Percentiles rank a stretch among this genome's conserved stretches.
These are phyloP conservation scores for Moesziomyces antarcticus DNA, from an alignment of 1,284 basidiomycete genomes.

Conservation along the genomic window DNA sequence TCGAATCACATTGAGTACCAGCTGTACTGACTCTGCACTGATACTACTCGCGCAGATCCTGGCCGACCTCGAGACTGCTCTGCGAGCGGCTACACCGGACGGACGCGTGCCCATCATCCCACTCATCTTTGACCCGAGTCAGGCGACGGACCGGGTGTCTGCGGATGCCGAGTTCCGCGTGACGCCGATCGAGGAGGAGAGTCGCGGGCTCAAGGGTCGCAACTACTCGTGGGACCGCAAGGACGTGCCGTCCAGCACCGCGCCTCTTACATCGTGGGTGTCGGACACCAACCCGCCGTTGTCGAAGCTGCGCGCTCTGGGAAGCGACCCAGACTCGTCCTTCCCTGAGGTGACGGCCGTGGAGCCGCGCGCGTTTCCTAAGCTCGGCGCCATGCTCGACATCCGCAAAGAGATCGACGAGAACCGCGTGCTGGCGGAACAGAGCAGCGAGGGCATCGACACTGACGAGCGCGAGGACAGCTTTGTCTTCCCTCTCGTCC, in stretches of 20 bases:
- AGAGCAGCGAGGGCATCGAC: background rate
- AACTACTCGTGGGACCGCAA: constrained; percentile 59
- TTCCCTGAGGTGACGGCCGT: constrained; percentile 47
- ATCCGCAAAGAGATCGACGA: constrained; percentile 27
- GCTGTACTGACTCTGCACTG: no score
- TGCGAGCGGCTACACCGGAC: constrained; percentile 9
- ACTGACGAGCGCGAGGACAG: constrained; percentile 26
- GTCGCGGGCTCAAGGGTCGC: constrained; percentile 30
- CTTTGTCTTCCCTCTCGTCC: constrained; percentile 58
- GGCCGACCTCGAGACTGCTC: constrained; percentile 49
- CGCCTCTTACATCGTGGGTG: constrained; percentile 30
- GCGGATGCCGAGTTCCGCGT: constrained; percentile 42
- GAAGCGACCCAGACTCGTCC: constrained; percentile 18
- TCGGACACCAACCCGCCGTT: constrained; percentile 41
- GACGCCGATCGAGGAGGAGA: constrained; percentile 57
- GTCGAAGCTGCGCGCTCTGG: constrained; percentile 27
- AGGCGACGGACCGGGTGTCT: constrained; percentile 13
- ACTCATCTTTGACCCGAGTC: constrained; percentile 45
- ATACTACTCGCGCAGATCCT: constrained; percentile 24
- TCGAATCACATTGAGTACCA: no score
- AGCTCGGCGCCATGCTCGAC: constrained; percentile 43
- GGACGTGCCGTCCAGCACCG: constrained; percentile 2
- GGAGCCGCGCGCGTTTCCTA: constrained; percentile 47
- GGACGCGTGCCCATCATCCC: constrained; percentile 29
- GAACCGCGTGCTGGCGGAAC: constrained; percentile 6